Evolutionary conservation across 2,329 filamentous ascomycete species (phyloP), one percentile per base, ranked within the genome.

Genomic region (Sporothrix mexicana): DNA sequence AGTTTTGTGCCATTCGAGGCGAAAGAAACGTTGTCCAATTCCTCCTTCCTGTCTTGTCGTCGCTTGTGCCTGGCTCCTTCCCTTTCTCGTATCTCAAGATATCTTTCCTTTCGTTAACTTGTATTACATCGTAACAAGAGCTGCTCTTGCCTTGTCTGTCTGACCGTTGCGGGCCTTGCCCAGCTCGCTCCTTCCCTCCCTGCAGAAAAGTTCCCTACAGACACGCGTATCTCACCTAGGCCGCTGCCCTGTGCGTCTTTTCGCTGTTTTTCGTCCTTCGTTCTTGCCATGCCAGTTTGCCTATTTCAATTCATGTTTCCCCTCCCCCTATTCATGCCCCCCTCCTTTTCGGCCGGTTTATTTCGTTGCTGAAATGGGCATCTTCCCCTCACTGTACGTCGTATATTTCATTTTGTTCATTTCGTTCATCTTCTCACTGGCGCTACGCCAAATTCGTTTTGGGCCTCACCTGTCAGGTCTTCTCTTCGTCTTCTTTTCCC

Each of bases 401-500:
- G 36, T 20, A 30, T 64, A 41, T 20, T 49, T 47, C 45, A 2
- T 70, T 9, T 59, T 70, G 30, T 20, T 47, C 30, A 30, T 64
- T 49, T 20, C 41, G 6, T 73, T 47, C 45, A 2, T 70, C 13
- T 59, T 70, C 47, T 57, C 41, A 25, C 30, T 36, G 59, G 59
- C 70, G 70, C 59, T 71, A 66, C 70, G 15, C 70, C 47, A 20
- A 23, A 66, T 57, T 51, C 47, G 30, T 30, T 66, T 15, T 13
- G 17, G 47, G 7, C 66, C 36, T 57, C 59, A 9, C 49, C 70
- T 36, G 70, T 15, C 59, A 71, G 13, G 66, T 8, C 36, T 57
- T 72, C 61, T 59, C 30, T 71, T 71, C 70, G 13, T 30, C 59
- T 45, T 72, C 70, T 57, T 72, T 72, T 57, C 61, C 61, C 41